Evolutionary conservation across 2,329 filamentous ascomycete genomes (phyloP).

Genomic region (Trichophyton schoenleinii): DNA sequence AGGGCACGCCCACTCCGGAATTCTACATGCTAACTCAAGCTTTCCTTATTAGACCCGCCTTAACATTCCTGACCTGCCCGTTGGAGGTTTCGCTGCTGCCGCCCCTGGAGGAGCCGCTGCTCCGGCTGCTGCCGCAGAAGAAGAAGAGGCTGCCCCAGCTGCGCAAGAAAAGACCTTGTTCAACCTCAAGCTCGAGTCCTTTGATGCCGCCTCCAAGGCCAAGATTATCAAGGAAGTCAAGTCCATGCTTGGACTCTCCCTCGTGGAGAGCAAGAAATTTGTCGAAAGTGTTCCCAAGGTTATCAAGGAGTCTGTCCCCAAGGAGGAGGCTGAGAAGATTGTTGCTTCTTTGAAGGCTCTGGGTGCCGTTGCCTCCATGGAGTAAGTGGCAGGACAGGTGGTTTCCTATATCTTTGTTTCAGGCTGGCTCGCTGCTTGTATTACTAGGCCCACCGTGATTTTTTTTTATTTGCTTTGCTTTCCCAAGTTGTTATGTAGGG

Average conservation of each 20-base stretch:
- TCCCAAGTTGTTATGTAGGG: neutral
- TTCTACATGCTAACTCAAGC: neutral
- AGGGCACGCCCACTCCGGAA: neutral
- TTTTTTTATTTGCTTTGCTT: neutral
- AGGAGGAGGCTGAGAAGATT: conserved; percentile 99
- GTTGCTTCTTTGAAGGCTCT: conserved; percentile 86
- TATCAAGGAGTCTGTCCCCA: conserved; percentile 97
- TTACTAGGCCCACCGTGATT: neutral
- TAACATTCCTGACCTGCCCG: conserved; percentile 95
- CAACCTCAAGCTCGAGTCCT: conserved; percentile 83
- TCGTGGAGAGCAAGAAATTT: conserved; percentile 99
- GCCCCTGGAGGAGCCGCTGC: conserved; percentile 45
- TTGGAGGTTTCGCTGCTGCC: conserved; percentile 73
- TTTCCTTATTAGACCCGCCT: conserved; percentile 59
- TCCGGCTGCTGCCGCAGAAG: conserved; percentile 49
- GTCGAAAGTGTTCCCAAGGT: conserved; percentile 95
- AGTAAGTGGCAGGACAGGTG: conserved; percentile 43
- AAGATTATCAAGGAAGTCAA: conserved; percentile 99
- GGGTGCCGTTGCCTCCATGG: conserved; percentile 80
- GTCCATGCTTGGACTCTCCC: conserved; percentile 78
- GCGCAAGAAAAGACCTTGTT: conserved; percentile 93
- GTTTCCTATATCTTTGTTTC: neutral
- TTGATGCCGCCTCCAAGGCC: conserved; percentile 80
- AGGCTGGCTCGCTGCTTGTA: conserved; percentile 3
- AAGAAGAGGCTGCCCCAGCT: conserved; percentile 77